These are phyloP conservation scores for Macroventuria anomochaeta DNA, from an alignment of 2,329 filamentous ascomycete genomes.

Conservation along the genomic window DNA sequence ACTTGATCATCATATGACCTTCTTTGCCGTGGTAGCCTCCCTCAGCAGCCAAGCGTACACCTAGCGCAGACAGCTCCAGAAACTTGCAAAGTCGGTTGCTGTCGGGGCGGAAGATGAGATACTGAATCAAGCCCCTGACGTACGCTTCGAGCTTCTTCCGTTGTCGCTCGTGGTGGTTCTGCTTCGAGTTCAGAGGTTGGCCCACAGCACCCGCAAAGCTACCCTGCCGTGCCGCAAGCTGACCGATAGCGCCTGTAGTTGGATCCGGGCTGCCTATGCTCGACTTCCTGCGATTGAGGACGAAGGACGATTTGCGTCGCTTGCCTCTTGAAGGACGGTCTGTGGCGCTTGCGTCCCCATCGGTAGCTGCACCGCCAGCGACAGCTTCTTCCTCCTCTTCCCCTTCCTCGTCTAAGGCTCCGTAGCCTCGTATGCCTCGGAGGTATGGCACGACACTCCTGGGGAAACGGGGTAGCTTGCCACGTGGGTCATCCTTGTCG, in stretches of 20 bases:
- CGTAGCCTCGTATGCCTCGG: constrained; percentile 75
- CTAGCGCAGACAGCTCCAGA: constrained; percentile 89
- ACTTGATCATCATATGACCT: constrained; percentile 90
- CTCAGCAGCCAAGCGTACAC: constrained; percentile 91
- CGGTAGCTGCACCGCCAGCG: constrained; percentile 60
- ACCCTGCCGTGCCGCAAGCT: constrained; percentile 40
- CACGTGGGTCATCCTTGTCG: constrained; percentile 65
- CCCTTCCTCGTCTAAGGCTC: constrained; percentile 66
- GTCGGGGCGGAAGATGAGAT: constrained; percentile 95
- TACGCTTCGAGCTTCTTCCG: constrained; percentile 87
- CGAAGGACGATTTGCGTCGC: constrained; percentile 63
- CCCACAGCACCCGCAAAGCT: constrained; percentile 52
- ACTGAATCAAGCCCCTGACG: constrained; percentile 90
- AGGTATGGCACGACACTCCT: constrained; percentile 89
- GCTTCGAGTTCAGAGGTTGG: constrained; percentile 51
- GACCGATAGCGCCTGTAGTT: constrained; percentile 27
- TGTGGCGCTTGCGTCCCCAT: constrained; percentile 72
- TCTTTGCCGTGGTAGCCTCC: constrained; percentile 98
- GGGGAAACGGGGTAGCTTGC: constrained; percentile 89
- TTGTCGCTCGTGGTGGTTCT: constrained; percentile 77
- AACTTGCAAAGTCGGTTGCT: constrained; percentile 97
- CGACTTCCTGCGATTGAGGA: constrained; percentile 64
- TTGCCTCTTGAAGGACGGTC: constrained; percentile 64
- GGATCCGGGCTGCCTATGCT: constrained; percentile 53
- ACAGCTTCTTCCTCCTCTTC: constrained; percentile 71